Base-by-base conservation (phyloP, 768 basidiomycete species). In the Ephemerocybe angulata region DNA sequence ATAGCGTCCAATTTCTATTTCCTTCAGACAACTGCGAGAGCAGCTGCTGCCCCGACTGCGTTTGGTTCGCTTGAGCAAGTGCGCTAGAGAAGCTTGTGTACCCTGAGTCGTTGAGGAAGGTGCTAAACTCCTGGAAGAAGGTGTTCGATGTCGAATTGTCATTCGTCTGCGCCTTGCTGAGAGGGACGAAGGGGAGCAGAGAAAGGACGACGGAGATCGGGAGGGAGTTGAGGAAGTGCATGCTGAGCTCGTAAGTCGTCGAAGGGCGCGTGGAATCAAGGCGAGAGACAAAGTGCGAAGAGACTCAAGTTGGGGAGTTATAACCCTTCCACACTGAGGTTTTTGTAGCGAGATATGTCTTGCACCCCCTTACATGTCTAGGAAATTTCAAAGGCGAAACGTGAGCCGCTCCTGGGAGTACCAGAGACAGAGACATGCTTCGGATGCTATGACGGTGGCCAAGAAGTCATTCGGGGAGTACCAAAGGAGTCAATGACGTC, bases 1-100 rank as follows among this genome's bases (percentile, higher is more conserved):
- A 86, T 11, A 87, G 55, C 0, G 82, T 79, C 54, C 67, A 73
- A 33, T 76, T 70, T 4, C 77, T 79, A 33, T 76, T 70, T 4
- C 77, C 79, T 22, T 65, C 65, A 1, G 73, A 63, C 13, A 83
- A 67, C 53, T 72, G 57, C 5, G 61, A 46, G 29, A 85, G 66
- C 12, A 85, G 62, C 13, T 61, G 58, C 53, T 72, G 65, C 3
- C 82, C 86, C 5, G 58, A 62, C 11, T 66, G 43, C 13, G 78
- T 80, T 27, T 67, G 60, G 47, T 81, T 82, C 62, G 85, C 63
- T 40, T 63, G 63, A 7, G 62, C 50, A 3, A 77, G 68, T 25
- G 71, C 63, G 27, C 60, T 62, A n/a, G 76, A 75, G 28, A 86
- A 63, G 28, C 66, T 63, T 27, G 72, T 75, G 47, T 80, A 72